Percentiles rank a stretch among this genome's conserved stretches.
Evolutionary conservation across 2,329 filamentous ascomycete species (phyloP).

Genomic region (Graphilbum fragrans): DNA sequence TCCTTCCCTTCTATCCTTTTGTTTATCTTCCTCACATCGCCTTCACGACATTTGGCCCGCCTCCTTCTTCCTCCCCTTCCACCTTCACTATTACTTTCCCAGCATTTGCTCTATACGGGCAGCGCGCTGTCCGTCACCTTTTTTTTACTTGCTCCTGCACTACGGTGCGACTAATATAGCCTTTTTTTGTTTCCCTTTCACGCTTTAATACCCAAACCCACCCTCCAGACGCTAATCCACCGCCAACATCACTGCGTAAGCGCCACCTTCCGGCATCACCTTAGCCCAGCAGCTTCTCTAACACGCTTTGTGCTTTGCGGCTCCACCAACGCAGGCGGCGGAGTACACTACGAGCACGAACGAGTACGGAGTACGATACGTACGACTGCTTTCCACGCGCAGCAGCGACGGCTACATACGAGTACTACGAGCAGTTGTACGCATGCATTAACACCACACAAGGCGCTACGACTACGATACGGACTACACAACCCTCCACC

Average conservation of each 20-base stretch:
- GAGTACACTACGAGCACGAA: not conserved
- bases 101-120: not conserved
- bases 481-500: no score
- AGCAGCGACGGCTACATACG: no score
- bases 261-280: conserved; percentile 3
- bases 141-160: not conserved
- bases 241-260: conserved; percentile 5
- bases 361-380: not conserved
- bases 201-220: not conserved
- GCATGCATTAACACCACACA: not conserved
- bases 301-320: not conserved
- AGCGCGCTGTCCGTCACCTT: not conserved
- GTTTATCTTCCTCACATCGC: not conserved
- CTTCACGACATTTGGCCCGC: not conserved
- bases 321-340: not conserved
- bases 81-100: not conserved
- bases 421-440: not conserved
- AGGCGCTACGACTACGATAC: no score
- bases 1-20: not conserved
- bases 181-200: not conserved
- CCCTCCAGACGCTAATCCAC: conserved; percentile 1
- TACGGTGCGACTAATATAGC: not conserved
- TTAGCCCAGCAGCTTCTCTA: not conserved
- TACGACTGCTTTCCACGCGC: not conserved
- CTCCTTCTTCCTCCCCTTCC: not conserved